A percentile compares a stretch with the other conserved stretches of the same genome.
These are phyloP conservation scores for Daldinia bambusicola DNA, from an alignment of 495 filamentous ascomycete genomes.

Conservation along the genomic window DNA sequence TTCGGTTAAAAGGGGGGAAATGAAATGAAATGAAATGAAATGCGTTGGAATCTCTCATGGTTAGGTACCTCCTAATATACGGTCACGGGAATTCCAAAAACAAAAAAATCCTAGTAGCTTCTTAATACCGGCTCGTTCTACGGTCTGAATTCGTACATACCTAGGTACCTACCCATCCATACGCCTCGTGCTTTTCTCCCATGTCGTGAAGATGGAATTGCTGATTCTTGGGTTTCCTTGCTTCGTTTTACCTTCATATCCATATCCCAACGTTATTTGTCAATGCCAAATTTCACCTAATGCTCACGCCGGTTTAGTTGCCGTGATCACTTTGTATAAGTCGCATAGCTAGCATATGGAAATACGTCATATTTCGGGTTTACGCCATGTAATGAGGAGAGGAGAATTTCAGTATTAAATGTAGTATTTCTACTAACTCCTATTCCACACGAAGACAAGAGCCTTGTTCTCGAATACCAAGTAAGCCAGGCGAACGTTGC, in stretches of 20 bases:
- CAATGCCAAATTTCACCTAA: too few species aligned
- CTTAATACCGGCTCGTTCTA: slow-evolving; percentile 47
- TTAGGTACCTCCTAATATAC: not conserved
- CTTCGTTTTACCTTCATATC: too few species aligned
- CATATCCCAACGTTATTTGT: too few species aligned
- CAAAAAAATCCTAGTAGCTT: slow-evolving; percentile 38
- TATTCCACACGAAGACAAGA: not conserved
- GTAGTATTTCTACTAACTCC: slow-evolving; percentile 18
- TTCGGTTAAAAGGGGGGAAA: slow-evolving; percentile 37
- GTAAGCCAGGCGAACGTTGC: not conserved
- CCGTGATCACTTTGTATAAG: too few species aligned
- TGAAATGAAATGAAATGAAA: not conserved
- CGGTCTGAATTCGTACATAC: slow-evolving; percentile 22
- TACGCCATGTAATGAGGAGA: slow-evolving; percentile 2
- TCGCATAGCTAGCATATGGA: too few species aligned
- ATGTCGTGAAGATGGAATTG: too few species aligned
- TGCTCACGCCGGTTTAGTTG: too few species aligned
- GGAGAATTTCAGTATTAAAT: slow-evolving; percentile 25
- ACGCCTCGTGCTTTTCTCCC: not conserved
- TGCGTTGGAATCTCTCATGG: slow-evolving; percentile 46
- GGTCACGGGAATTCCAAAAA: slow-evolving; percentile 40
- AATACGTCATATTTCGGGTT: not conserved
- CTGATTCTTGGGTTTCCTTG: too few species aligned
- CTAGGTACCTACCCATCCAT: too few species aligned
- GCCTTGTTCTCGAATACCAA: not conserved